A percentile compares a stretch with the other conserved stretches of the same genome.
Conservation (phyloP, 306 rosid species). For the Betula pendula region DNA sequence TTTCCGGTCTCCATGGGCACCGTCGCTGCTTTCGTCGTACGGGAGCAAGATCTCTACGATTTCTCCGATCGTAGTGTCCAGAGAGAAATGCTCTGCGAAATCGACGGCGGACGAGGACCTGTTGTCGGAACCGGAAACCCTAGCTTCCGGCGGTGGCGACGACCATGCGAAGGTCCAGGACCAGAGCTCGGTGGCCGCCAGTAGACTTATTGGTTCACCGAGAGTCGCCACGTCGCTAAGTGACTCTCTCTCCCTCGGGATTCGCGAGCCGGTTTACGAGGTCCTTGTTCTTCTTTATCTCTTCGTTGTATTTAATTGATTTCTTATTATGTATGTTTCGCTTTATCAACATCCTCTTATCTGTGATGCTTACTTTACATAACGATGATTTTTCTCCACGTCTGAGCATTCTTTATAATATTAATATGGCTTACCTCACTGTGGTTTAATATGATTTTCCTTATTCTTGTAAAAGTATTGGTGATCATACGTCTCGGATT, state of each 20-base stretch:
- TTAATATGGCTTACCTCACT: neutral
- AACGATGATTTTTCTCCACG: neutral
- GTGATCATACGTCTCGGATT: neutral
- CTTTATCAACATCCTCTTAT: neutral
- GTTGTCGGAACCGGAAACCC: conserved; percentile 46
- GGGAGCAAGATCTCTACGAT: conserved; percentile 24
- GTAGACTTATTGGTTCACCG: conserved; percentile 28
- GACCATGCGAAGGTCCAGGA: conserved; percentile 24
- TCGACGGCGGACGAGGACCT: conserved; percentile 72
- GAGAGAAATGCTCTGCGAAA: conserved; percentile 48
- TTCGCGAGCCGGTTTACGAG: conserved; percentile 93
- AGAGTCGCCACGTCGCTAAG: conserved; percentile 43
- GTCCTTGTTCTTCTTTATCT: conserved; percentile 33
- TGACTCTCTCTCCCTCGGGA: conserved; percentile 75
- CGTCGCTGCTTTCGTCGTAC: conserved; percentile 34
- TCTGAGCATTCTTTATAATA: neutral
- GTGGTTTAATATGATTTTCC: neutral
- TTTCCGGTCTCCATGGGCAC: conserved; percentile 26
- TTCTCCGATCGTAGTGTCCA: conserved; percentile 28
- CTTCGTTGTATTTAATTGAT: neutral
- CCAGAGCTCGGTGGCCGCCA: conserved; percentile 13
- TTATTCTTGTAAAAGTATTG: neutral
- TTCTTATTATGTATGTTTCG: neutral
- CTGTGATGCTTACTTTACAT: neutral
- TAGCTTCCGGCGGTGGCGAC: conserved; percentile 24